Percentiles rank a stretch among this genome's conserved stretches.
Evolutionary conservation across 2,329 filamentous ascomycete genomes (phyloP).

Genomic region (Dactylonectria estremocensis): DNA sequence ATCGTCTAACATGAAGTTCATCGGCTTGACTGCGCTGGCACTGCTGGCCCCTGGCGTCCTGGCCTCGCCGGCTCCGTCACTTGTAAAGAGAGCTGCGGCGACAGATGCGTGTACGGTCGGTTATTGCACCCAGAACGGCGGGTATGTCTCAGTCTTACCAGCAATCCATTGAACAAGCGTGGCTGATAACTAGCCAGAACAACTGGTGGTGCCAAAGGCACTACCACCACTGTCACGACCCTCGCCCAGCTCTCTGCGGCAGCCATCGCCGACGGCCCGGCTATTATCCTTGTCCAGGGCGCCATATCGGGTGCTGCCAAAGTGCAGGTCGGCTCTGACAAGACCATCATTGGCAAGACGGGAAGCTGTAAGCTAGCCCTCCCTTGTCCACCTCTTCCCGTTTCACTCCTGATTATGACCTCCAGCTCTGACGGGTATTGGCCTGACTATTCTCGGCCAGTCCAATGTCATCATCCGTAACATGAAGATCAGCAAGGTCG

Average conservation of each 20-base stretch:
- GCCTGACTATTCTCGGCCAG: conserved; percentile 37
- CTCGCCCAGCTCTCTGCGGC: conserved; percentile 37
- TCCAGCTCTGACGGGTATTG: conserved; percentile 40
- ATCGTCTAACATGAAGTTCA: no score
- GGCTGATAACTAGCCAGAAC: conserved; percentile 22
- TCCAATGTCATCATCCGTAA: conserved; percentile 72
- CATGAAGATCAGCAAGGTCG: conserved; percentile 66
- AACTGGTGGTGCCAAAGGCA: conserved; percentile 28
- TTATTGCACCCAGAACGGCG: conserved; percentile 43
- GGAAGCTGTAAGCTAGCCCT: conserved; percentile 37
- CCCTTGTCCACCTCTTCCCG: background rate
- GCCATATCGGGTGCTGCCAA: conserved; percentile 43
- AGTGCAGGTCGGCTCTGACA: conserved; percentile 42
- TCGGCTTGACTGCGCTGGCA: no score
- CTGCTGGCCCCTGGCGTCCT: no score
- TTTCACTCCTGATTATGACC: conserved; percentile 26
- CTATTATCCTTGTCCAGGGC: conserved; percentile 41
- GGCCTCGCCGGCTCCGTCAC: no score
- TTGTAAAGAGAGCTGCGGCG: conserved; percentile 25
- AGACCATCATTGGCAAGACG: conserved; percentile 42
- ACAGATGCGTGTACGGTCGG: conserved; percentile 36
- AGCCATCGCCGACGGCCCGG: conserved; percentile 27
- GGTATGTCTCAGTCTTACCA: conserved; percentile 7
- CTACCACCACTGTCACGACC: conserved; percentile 32
- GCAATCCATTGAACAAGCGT: no score